phyloP scores from a whole-genome alignment of 768 basidiomycete species.

The Kwoniella heveanensis region DNA sequence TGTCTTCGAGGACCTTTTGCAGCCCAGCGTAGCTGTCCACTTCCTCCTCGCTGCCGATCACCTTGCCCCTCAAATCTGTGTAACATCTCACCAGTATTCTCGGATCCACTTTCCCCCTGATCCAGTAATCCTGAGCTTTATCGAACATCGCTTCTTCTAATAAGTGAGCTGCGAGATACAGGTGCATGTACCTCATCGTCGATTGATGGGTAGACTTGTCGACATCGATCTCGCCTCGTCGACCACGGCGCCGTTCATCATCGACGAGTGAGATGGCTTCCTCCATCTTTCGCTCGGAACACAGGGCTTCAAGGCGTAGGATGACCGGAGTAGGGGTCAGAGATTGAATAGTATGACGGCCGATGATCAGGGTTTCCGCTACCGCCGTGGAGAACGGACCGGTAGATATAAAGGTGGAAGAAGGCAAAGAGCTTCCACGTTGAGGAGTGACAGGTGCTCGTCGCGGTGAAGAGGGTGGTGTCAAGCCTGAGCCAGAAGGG shows the following conservation, averaged over 20 bases:
- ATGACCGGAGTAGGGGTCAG: constrained; percentile 41
- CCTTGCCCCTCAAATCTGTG: constrained; percentile 69
- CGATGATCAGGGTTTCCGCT: constrained; percentile 45
- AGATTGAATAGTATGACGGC: constrained; percentile 43
- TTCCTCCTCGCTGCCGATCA: constrained; percentile 61
- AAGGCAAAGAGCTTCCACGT: constrained; percentile 37
- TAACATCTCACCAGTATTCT: constrained; percentile 78
- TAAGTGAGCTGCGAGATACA: constrained; percentile 77
- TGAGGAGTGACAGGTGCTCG: constrained; percentile 36
- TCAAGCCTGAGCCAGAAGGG: constrained; percentile 51
- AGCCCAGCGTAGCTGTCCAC: constrained; percentile 77
- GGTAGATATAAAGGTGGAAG: background rate
- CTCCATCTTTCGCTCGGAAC: constrained; percentile 35
- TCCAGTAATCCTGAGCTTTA: constrained; percentile 76
- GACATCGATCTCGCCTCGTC: constrained; percentile 52
- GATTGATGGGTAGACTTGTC: constrained; percentile 52
- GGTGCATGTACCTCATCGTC: constrained; percentile 75
- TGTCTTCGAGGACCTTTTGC: constrained; percentile 68
- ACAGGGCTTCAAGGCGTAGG: constrained; percentile 35
- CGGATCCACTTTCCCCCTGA: constrained; percentile 80
- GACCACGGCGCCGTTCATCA: constrained; percentile 49
- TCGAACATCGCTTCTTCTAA: constrained; percentile 78
- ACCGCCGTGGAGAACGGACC: constrained; percentile 44
- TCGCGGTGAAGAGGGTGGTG: constrained; percentile 51
- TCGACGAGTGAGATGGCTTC: constrained; percentile 49